These are phyloP conservation scores for Cryptosporidium viatorum DNA, from an alignment of 169 alveolate genomes.

Conservation along the genomic window DNA sequence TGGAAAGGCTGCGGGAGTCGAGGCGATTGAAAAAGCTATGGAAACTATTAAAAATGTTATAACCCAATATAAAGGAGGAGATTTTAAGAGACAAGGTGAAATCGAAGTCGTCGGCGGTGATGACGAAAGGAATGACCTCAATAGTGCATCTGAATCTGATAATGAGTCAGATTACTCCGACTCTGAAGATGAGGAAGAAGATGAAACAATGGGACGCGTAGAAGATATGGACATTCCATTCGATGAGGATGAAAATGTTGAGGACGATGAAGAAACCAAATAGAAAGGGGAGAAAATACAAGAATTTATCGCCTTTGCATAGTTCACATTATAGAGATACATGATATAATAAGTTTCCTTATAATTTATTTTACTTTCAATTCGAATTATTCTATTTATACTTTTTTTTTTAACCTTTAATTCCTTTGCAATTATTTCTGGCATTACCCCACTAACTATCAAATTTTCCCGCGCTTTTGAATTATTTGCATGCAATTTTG, in stretches of 20 bases:
- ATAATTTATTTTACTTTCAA: not conserved
- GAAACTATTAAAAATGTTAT: slow-evolving; percentile 87
- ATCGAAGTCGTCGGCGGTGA: slow-evolving; percentile 90
- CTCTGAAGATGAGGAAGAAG: slow-evolving; percentile 83
- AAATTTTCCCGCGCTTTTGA: not conserved
- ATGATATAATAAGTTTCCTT: slow-evolving; percentile 5
- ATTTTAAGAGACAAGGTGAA: slow-evolving; percentile 88
- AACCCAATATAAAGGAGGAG: slow-evolving; percentile 89
- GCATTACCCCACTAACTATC: too few species aligned
- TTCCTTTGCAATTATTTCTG: too few species aligned
- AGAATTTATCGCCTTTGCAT: not conserved
- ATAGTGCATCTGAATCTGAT: slow-evolving; percentile 83
- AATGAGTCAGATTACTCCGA: slow-evolving; percentile 83
- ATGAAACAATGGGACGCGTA: slow-evolving; percentile 87
- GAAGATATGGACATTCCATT: slow-evolving; percentile 83
- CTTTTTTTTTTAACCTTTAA: not conserved
- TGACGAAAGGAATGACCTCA: slow-evolving; percentile 87
- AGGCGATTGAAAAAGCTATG: slow-evolving; percentile 84
- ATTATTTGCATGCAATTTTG: not conserved
- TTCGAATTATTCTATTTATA: not conserved
- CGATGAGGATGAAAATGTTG: slow-evolving; percentile 65
- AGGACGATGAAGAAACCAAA: slow-evolving; percentile 83
- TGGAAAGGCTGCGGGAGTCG: slow-evolving; percentile 90
- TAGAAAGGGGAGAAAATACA: slow-evolving; percentile 35
- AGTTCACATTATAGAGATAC: not conserved